phyloP scores from a whole-genome alignment of 2,329 filamentous ascomycete species.

The Tricladium varicosporioides region DNA sequence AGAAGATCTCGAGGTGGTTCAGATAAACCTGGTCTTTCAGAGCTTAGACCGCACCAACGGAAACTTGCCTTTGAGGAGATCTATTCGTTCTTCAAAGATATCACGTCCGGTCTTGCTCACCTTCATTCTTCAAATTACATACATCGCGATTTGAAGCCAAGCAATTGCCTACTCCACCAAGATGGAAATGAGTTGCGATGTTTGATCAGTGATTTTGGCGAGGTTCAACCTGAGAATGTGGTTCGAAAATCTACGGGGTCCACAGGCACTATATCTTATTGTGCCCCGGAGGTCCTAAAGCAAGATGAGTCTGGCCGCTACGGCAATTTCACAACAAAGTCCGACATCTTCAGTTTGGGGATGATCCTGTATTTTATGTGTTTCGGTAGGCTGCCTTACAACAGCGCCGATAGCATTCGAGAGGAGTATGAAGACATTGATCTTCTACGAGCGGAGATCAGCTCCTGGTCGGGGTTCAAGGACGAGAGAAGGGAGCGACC shows the following conservation, averaged over 20 bases:
- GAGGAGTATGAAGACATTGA: slow-evolving; percentile 94
- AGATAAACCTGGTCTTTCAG: slow-evolving; percentile 48
- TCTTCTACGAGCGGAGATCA: slow-evolving; percentile 79
- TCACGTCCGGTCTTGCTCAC: slow-evolving; percentile 87
- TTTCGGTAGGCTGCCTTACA: slow-evolving; percentile 85
- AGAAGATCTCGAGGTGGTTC: slow-evolving; percentile 75
- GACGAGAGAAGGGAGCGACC: slow-evolving; percentile 71
- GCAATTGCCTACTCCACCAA: slow-evolving; percentile 84
- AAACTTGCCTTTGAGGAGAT: slow-evolving; percentile 80
- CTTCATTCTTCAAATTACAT: slow-evolving; percentile 91
- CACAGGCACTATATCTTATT: slow-evolving; percentile 96
- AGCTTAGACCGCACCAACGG: slow-evolving; percentile 22
- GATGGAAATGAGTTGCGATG: slow-evolving; percentile 71
- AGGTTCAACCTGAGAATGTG: slow-evolving; percentile 83
- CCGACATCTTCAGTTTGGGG: slow-evolving; percentile 94
- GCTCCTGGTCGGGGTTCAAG: slow-evolving; percentile 82
- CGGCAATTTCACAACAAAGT: slow-evolving; percentile 95
- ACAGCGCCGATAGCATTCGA: slow-evolving; percentile 76
- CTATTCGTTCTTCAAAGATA: slow-evolving; percentile 93
- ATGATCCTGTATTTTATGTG: slow-evolving; percentile 99
- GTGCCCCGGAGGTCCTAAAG: slow-evolving; percentile 87
- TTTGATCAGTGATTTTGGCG: slow-evolving; percentile 95
- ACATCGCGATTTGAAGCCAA: slow-evolving; percentile 92
- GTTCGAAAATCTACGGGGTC: slow-evolving; percentile 86
- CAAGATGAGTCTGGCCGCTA: slow-evolving; percentile 67